phyloP scores from a whole-genome alignment of 179 eudicot species.

The Beta lomatogona region DNA sequence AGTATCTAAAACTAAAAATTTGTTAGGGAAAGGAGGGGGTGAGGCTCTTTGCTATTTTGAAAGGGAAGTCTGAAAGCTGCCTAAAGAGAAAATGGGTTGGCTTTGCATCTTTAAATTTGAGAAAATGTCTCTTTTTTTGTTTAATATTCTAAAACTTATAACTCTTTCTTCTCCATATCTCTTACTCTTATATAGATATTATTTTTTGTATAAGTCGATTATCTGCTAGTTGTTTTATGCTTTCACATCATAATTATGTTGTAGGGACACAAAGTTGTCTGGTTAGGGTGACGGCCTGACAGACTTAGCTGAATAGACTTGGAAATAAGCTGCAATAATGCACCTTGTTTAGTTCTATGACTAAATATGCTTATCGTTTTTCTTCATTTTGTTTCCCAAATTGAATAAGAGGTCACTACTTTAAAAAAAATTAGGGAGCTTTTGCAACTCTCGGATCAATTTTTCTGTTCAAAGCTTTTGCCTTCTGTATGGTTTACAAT shows the following conservation, averaged over 20 bases:
- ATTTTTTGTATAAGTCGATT: not conserved
- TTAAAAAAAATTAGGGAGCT: not conserved
- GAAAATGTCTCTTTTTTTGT: too few species aligned
- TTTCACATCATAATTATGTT: not conserved
- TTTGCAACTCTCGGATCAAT: too few species aligned
- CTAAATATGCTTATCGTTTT: too few species aligned
- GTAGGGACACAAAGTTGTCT: not conserved
- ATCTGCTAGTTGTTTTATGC: not conserved
- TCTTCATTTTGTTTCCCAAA: not conserved
- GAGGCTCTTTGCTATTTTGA: not conserved
- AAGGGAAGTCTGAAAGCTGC: not conserved
- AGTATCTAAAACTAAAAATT: not conserved
- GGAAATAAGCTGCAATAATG: not conserved
- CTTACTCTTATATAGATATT: not conserved
- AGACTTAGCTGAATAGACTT: not conserved
- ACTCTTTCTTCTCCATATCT: not conserved
- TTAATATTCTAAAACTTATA: too few species aligned
- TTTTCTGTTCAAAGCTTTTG: too few species aligned
- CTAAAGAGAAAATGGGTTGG: too few species aligned
- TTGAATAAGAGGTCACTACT: not conserved
- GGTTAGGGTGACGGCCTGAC: not conserved
- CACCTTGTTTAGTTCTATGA: not conserved
- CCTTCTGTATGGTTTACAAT: too few species aligned
- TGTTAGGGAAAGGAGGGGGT: not conserved
- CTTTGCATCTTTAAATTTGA: too few species aligned